Base-by-base conservation (phyloP, 106 monocot species). In the Triglochin maritima region DNA sequence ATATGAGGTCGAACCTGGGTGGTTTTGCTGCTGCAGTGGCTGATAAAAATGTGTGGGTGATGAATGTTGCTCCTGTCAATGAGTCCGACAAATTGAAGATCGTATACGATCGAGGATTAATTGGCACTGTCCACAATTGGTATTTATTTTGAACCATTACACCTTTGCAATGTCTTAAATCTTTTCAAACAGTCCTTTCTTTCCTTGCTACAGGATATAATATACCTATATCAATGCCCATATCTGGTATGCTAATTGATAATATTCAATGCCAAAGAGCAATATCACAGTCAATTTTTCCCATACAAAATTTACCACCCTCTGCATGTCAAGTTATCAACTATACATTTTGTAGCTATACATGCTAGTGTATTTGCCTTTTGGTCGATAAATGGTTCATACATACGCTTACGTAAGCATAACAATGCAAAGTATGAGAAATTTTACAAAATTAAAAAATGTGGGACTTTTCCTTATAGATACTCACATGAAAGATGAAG, bases 1-100 rank as follows among this genome's bases (percentile, higher is more conserved):
- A 94, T 74, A 89, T 94, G 94, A 81, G 68, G n/a, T 84, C 94
- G 71, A 89, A 83, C 67, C 46, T 94, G 41, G 94, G 94, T 17
- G 84, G 86, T 9, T 94, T 94, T 84, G 94, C 84, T 65, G 86
- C 94, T 67, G 65, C 94, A 8, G 74, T 94, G 4, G 16, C 59
- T 57, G 77, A 87, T 67, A 87, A 81, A 67, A 77, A 84, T 72
- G 84, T 89, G 12, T 94, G 94, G 94, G 89, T 94, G 56, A 94
- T 94, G 94, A 94, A 94, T 74, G 85, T 89, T 70, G 63, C 89
- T 72, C 81, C 86, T 61, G 84, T 71, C 45, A 75, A 72, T 16
- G 82, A 87, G 59, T 79, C 87, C 46, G 69, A 71, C 54, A 94
- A 84, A 72, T 62, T 94, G 69, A 94, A 89, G 77, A 75, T 94